phyloP scores from a whole-genome alignment of 108 stramenopile genomes.

The Pseudonitzschia multiseries region DNA sequence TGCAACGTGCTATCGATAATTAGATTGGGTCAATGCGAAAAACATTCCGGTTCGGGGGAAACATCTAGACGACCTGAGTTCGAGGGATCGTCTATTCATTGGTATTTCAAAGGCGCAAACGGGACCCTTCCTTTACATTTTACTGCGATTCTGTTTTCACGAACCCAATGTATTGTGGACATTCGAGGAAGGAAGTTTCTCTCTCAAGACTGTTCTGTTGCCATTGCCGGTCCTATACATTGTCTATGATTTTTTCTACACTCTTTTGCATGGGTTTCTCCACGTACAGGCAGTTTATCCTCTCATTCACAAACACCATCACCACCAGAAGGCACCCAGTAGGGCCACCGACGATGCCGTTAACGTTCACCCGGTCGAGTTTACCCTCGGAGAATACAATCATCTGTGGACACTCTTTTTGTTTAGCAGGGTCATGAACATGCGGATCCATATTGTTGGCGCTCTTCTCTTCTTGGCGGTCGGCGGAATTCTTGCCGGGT shows the following conservation, averaged over 20 bases:
- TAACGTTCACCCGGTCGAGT: constrained; percentile 99
- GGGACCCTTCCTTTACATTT: constrained; percentile 77
- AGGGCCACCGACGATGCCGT: constrained; percentile 95
- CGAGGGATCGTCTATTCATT: constrained; percentile 65
- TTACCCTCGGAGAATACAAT: constrained; percentile 95
- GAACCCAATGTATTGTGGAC: constrained; percentile 58
- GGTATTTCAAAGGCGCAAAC: constrained; percentile 72
- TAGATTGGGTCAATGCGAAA: constrained; percentile 37
- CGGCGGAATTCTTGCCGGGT: constrained; percentile 88
- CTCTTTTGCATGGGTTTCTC: constrained; percentile 87
- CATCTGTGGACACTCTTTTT: constrained; percentile 84
- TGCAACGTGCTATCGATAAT: not conserved
- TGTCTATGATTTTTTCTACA: constrained; percentile 95
- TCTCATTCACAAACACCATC: constrained; percentile 97
- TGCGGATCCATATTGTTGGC: constrained; percentile 64
- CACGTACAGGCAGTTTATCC: constrained; percentile 88
- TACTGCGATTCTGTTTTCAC: constrained; percentile 53
- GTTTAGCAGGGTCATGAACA: constrained; percentile 43
- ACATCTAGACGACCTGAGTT: constrained; percentile 74
- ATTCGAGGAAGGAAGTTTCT: constrained; percentile 35
- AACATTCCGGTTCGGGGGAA: constrained; percentile 83
- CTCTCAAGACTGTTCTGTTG: constrained; percentile 36
- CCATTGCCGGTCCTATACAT: constrained; percentile 84
- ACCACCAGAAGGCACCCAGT: constrained; percentile 93
- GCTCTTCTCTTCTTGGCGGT: constrained; percentile 66